Percentiles rank a stretch among this genome's conserved stretches.
phyloP scores from a whole-genome alignment of 306 rosid species.

The Medicago lupulina region DNA sequence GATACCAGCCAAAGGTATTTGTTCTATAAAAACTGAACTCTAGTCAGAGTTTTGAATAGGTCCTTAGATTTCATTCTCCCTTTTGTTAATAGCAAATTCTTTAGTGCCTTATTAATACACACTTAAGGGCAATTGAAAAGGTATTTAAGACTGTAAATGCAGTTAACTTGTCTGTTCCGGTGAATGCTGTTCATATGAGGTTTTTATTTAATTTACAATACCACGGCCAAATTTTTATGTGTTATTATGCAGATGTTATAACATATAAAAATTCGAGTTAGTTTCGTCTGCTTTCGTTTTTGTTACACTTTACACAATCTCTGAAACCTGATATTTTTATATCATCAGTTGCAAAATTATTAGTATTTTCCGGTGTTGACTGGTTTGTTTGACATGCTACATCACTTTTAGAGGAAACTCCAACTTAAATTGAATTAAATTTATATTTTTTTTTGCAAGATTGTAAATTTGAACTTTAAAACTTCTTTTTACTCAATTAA shows the following conservation, averaged over 20 bases:
- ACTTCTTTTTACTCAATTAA: no score
- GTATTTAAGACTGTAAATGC: conserved; percentile 30
- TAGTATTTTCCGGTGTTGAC: no score
- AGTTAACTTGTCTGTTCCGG: conserved; percentile 24
- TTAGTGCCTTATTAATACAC: conserved; percentile 10
- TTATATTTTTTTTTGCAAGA: no score
- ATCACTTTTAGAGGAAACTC: no score
- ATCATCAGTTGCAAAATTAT: no score
- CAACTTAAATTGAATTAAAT: no score
- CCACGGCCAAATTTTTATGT: conserved; percentile 21
- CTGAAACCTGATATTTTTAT: background rate
- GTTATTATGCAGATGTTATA: background rate
- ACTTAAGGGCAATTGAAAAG: background rate
- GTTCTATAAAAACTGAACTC: no score
- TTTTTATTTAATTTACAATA: background rate
- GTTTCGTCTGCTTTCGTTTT: background rate
- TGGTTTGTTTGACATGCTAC: no score
- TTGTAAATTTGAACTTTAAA: no score
- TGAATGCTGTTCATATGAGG: conserved; percentile 32
- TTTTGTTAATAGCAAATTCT: conserved; percentile 12
- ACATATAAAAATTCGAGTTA: background rate
- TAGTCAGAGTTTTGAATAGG: conserved; percentile 29
- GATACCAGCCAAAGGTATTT: conserved; percentile 24
- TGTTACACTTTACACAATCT: background rate
- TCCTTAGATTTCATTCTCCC: conserved; percentile 24